A percentile compares a stretch with the other conserved stretches of the same genome.
Evolutionary conservation across 371 early-diverging fungal species (phyloP).

Genomic region (Choanephora cucurbitarum): DNA sequence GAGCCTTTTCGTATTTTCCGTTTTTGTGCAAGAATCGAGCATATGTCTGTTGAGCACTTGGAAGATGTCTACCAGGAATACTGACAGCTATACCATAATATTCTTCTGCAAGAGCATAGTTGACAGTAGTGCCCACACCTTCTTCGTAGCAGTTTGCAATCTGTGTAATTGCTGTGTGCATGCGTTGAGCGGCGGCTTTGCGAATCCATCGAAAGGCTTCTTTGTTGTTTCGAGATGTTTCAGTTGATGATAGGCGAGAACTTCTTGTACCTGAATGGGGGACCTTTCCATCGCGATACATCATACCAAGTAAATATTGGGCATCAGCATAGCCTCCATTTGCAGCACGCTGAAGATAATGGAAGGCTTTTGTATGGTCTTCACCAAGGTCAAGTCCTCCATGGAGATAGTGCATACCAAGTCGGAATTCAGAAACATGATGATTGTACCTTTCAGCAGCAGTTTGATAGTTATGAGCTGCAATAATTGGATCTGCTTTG

Average conservation of each 20-base stretch:
- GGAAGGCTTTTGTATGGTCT: conserved; percentile 31
- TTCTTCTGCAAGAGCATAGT: conserved; percentile 46
- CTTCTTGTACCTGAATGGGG: conserved; percentile 2
- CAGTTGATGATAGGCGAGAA: neutral
- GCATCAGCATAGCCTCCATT: conserved; percentile 39
- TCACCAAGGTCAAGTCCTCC: conserved; percentile 34
- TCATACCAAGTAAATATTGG: conserved; percentile 44
- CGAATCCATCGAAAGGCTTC: conserved; percentile 67
- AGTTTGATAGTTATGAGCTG: conserved; percentile 33
- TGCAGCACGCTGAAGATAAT: conserved; percentile 38
- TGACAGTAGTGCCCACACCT: conserved; percentile 66
- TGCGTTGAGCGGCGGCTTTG: conserved; percentile 59
- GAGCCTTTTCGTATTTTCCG: conserved; percentile 30
- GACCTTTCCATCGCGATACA: conserved; percentile 40
- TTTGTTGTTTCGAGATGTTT: conserved; percentile 17
- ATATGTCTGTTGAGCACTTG: conserved; percentile 47
- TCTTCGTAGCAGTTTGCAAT: conserved; percentile 71
- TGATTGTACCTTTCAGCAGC: conserved; percentile 28
- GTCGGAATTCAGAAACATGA: conserved; percentile 17
- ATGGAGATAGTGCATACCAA: conserved; percentile 41
- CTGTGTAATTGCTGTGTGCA: conserved; percentile 68
- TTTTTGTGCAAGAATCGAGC: conserved; percentile 40
- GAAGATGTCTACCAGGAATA: conserved; percentile 38
- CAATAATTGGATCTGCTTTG: conserved; percentile 23
- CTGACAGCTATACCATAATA: conserved; percentile 70